Conservation (phyloP, 768 basidiomycete species). For the Mycena chlorophos region DNA sequence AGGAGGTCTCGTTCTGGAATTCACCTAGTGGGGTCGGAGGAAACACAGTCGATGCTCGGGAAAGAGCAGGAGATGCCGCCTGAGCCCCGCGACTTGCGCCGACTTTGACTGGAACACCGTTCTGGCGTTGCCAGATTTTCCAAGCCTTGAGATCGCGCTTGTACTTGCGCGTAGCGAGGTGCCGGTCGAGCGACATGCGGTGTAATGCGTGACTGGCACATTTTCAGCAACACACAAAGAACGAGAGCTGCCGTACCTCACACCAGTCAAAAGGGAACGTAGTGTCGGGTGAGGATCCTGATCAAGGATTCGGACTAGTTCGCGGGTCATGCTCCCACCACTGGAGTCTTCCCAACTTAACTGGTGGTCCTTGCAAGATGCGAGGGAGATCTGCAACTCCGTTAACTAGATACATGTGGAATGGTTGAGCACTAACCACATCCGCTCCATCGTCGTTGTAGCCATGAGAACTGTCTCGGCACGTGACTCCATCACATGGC, state of each 20-base stretch:
- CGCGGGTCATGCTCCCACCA: conserved; percentile 20
- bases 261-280: conserved; percentile 1
- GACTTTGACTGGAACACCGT: neutral
- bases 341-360: conserved; percentile 15
- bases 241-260: conserved; percentile 7
- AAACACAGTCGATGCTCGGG: conserved; percentile 2
- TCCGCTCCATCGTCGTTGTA: conserved; percentile 9
- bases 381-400: conserved; percentile 13
- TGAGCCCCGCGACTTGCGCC: neutral
- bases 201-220: conserved; percentile 14
- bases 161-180: conserved; percentile 9
- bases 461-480: conserved; percentile 6
- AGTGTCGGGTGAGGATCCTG: conserved; percentile 19
- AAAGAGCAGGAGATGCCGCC: neutral
- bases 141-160: conserved; percentile 14
- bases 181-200: conserved; percentile 14
- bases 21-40: neutral
- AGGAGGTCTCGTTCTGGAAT: no score
- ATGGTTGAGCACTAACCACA: conserved; percentile 4
- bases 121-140: neutral
- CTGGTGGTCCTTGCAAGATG: conserved; percentile 19
- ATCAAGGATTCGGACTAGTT: conserved; percentile 16
- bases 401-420: neutral
- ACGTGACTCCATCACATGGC: conserved; percentile 6
- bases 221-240: neutral